phyloP scores from a whole-genome alignment of 331 rosid species.

The Prunus yedoensis region DNA sequence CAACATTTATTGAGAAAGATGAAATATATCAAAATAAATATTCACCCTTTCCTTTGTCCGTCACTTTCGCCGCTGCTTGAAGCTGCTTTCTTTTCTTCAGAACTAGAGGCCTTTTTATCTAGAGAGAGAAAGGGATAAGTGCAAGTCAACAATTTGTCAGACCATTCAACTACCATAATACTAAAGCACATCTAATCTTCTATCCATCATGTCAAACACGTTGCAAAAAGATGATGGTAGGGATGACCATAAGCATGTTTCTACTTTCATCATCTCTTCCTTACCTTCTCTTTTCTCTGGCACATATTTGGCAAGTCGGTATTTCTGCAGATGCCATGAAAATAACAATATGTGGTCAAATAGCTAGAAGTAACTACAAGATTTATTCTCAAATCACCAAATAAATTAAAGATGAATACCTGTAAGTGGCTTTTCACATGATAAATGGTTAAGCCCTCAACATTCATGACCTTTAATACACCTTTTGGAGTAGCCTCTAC shows the following conservation, averaged over 20 bases:
- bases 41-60: constrained; percentile 37
- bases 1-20: not conserved
- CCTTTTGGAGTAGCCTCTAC: constrained; percentile 52
- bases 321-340: constrained; percentile 37
- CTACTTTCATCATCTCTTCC: constrained; percentile 8
- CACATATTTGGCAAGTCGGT: constrained; percentile 44
- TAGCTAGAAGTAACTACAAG: not conserved
- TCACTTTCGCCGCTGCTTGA: constrained; percentile 24
- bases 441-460: constrained; percentile 41
- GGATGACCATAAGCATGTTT: not conserved
- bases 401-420: constrained; percentile 22
- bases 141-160: constrained; percentile 5
- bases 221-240: not conserved
- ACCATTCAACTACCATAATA: not conserved
- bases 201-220: not conserved
- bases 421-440: constrained; percentile 53
- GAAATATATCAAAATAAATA: not conserved
- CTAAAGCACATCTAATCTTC: not conserved
- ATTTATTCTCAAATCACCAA: not conserved
- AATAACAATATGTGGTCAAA: not conserved
- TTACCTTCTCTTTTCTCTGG: constrained; percentile 48
- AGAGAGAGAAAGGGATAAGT: not conserved
- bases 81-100: constrained; percentile 38
- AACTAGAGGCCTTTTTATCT: constrained; percentile 35
- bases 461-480: constrained; percentile 37